Conservation (phyloP, 345 rosid genomes). For the Alliaria petiolata region DNA sequence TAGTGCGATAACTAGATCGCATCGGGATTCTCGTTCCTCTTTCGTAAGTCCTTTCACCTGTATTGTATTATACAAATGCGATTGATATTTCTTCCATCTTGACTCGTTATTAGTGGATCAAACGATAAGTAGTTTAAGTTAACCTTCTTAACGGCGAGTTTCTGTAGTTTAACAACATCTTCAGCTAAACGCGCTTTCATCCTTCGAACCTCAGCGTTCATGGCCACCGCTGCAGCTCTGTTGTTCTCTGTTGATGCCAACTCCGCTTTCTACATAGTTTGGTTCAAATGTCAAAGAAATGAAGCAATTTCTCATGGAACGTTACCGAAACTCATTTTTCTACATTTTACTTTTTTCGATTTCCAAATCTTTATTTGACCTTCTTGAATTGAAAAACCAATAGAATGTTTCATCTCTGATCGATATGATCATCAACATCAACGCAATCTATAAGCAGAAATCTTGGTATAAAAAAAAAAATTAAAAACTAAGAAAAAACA, state of each 20-base stretch:
- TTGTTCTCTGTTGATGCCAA: constrained; percentile 51
- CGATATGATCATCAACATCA: background rate
- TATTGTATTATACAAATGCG: background rate
- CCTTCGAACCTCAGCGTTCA: constrained; percentile 79
- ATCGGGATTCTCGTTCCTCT: constrained; percentile 54
- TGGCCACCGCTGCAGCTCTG: constrained; percentile 61
- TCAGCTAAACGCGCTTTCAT: constrained; percentile 65
- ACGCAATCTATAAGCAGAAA: background rate
- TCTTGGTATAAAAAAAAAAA: background rate
- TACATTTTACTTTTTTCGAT: no score
- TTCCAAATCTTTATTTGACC: no score
- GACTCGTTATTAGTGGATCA: background rate
- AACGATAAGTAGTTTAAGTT: background rate
- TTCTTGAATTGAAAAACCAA: background rate
- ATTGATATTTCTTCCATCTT: background rate
- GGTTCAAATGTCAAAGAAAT: background rate
- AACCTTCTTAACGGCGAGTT: constrained; percentile 67
- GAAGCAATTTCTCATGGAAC: background rate
- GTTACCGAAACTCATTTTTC: no score
- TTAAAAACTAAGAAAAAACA: no score
- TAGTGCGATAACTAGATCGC: constrained; percentile 54
- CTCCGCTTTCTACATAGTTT: constrained; percentile 55
- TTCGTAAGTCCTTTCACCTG: constrained; percentile 77
- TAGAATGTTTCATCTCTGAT: background rate
- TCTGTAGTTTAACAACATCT: constrained; percentile 62